Conservation (phyloP, 768 basidiomycete species). For the Lactarius sp. region DNA sequence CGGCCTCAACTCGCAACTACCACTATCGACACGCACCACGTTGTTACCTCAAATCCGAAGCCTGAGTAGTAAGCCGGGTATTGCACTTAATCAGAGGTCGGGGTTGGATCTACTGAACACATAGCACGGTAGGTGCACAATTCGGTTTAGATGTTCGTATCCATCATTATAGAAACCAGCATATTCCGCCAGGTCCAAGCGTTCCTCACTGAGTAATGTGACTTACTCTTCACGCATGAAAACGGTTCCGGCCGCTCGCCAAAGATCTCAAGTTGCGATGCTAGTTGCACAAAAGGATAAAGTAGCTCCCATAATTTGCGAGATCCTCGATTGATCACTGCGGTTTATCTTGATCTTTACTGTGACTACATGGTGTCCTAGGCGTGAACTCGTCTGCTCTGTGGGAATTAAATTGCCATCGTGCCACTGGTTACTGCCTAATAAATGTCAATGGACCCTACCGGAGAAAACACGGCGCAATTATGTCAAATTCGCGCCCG, state of each 20-base stretch:
- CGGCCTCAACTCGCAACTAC: not conserved
- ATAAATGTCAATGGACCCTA: not conserved
- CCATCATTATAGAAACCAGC: not conserved
- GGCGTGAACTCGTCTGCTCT: too few species aligned
- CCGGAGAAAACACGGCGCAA: not conserved
- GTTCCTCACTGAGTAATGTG: not conserved
- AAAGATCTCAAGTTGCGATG: not conserved
- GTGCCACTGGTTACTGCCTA: not conserved
- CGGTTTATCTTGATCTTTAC: not conserved
- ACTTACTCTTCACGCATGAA: not conserved
- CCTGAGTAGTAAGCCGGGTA: not conserved
- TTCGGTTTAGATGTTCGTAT: too few species aligned
- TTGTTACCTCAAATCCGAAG: not conserved
- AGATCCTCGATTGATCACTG: not conserved
- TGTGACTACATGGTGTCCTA: not conserved
- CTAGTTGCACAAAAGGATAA: not conserved
- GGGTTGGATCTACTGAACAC: not conserved
- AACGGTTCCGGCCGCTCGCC: not conserved
- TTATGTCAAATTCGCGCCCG: not conserved
- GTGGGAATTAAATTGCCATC: too few species aligned
- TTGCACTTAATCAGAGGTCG: not conserved
- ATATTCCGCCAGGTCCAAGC: not conserved
- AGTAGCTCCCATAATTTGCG: not conserved
- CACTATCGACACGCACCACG: not conserved
- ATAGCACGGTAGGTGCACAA: not conserved